These are phyloP conservation scores for Parietaria judaica DNA, from an alignment of 306 rosid genomes.

Conservation along the genomic window DNA sequence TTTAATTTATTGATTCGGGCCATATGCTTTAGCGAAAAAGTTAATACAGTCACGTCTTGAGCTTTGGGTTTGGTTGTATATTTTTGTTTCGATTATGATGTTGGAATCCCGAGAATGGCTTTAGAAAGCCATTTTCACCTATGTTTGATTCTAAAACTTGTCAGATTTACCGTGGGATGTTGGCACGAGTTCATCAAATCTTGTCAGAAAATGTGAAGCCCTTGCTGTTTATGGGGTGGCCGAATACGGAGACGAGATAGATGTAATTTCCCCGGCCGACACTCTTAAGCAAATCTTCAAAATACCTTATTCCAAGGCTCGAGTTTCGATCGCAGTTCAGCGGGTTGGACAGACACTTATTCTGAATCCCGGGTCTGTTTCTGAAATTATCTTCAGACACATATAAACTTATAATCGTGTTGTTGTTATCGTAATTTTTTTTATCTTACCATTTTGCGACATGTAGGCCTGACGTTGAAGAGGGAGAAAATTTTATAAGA, in stretches of 20 bases:
- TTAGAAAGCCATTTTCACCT: no score
- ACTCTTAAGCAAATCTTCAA: slow-evolving; percentile 92
- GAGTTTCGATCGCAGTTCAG: slow-evolving; percentile 76
- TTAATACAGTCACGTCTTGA: no score
- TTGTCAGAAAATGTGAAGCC: slow-evolving; percentile 76
- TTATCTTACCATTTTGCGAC: slow-evolving; percentile 16
- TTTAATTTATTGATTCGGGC: no score
- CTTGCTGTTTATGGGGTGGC: slow-evolving; percentile 89
- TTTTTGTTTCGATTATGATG: no score
- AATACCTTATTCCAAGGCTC: slow-evolving; percentile 95
- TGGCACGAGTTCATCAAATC: slow-evolving; percentile 63
- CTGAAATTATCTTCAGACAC: slow-evolving; percentile 5
- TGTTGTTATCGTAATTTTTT: not conserved
- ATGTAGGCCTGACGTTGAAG: slow-evolving; percentile 82
- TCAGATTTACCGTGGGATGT: slow-evolving; percentile 80
- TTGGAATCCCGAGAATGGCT: no score
- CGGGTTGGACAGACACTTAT: slow-evolving; percentile 90
- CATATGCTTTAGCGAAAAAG: no score
- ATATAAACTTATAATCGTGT: slow-evolving; percentile 3
- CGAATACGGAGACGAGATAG: slow-evolving; percentile 91
- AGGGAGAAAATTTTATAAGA: slow-evolving; percentile 87
- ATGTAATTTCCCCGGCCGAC: slow-evolving; percentile 88
- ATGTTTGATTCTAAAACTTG: slow-evolving; percentile 1
- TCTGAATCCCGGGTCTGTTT: slow-evolving; percentile 74
- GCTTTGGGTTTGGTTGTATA: no score